These are phyloP conservation scores for Tephrocybe sp. DNA, from an alignment of 768 basidiomycete genomes.

Conservation along the genomic window DNA sequence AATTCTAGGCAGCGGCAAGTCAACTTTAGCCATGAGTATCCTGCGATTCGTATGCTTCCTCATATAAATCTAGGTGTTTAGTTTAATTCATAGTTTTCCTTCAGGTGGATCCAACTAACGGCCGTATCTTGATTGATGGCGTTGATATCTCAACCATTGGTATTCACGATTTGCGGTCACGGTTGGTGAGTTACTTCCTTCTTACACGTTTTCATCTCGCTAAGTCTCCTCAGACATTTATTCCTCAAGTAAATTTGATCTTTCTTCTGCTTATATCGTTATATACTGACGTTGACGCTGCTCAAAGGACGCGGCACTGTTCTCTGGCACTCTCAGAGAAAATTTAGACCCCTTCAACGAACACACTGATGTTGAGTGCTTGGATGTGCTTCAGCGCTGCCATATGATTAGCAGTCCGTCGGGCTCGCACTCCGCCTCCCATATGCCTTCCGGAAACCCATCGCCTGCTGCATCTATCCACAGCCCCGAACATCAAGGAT, in stretches of 20 bases:
- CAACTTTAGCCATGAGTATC: slow-evolving; percentile 83
- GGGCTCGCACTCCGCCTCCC: slow-evolving; percentile 46
- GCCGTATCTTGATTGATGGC: slow-evolving; percentile 81
- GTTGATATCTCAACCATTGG: slow-evolving; percentile 87
- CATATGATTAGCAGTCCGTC: slow-evolving; percentile 62
- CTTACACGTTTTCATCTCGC: slow-evolving; percentile 1
- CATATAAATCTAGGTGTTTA: background rate
- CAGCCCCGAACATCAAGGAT: slow-evolving; percentile 35
- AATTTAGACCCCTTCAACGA: slow-evolving; percentile 81
- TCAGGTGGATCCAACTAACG: slow-evolving; percentile 71
- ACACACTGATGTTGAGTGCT: slow-evolving; percentile 73
- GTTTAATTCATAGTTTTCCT: background rate
- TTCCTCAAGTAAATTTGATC: slow-evolving; percentile 47
- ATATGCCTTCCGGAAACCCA: slow-evolving; percentile 40
- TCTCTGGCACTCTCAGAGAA: slow-evolving; percentile 76
- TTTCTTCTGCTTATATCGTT: background rate
- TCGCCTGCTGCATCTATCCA: slow-evolving; percentile 42
- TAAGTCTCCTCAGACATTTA: slow-evolving; percentile 56
- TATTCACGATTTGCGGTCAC: slow-evolving; percentile 76
- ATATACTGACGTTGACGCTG: background rate
- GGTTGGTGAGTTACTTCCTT: slow-evolving; percentile 45
- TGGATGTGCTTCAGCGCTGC: slow-evolving; percentile 80
- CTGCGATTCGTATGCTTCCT: slow-evolving; percentile 64
- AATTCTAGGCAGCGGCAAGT: slow-evolving; percentile 66
- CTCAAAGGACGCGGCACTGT: slow-evolving; percentile 64